phyloP scores from a whole-genome alignment of 1,139 yeast species.

The Debaryomyces udenii region DNA sequence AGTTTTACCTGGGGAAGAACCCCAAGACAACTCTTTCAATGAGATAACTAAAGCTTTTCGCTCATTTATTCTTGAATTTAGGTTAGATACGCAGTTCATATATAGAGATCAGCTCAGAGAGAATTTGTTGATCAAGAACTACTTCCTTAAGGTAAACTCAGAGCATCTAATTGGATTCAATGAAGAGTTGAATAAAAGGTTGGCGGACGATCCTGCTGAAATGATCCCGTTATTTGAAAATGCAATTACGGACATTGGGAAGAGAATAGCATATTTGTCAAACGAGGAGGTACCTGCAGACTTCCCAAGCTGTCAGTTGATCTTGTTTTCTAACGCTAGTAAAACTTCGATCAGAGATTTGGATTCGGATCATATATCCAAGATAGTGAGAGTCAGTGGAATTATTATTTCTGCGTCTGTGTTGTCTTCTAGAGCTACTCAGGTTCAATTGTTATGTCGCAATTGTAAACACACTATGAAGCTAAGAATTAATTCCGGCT shows the following conservation, averaged over 20 bases:
- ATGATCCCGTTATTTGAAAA: constrained; percentile 86
- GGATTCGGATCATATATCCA: constrained; percentile 86
- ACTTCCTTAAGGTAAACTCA: constrained; percentile 71
- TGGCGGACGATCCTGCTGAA: constrained; percentile 86
- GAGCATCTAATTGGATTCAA: constrained; percentile 87
- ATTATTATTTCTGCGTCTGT: constrained; percentile 92
- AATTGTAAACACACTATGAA: constrained; percentile 81
- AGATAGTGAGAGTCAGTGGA: constrained; percentile 89
- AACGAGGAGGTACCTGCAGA: constrained; percentile 56
- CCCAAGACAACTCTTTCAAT: constrained; percentile 67
- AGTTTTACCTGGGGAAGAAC: constrained; percentile 80
- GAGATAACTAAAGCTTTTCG: constrained; percentile 82
- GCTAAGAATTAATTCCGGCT: constrained; percentile 68
- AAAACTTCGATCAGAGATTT: constrained; percentile 77
- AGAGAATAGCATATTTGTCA: constrained; percentile 67
- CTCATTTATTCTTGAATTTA: constrained; percentile 80
- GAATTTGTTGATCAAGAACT: constrained; percentile 77
- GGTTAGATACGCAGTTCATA: constrained; percentile 78
- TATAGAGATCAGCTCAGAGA: constrained; percentile 93
- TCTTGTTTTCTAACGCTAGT: constrained; percentile 73
- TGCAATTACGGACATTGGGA: constrained; percentile 91
- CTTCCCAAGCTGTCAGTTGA: constrained; percentile 83
- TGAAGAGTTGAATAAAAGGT: constrained; percentile 83
- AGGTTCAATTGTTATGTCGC: constrained; percentile 83
- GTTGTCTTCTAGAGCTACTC: constrained; percentile 83